Percentiles rank a stretch among this genome's conserved stretches.
Conservation (phyloP, 495 filamentous ascomycete genomes). For the Opeltia flavorubescens region DNA sequence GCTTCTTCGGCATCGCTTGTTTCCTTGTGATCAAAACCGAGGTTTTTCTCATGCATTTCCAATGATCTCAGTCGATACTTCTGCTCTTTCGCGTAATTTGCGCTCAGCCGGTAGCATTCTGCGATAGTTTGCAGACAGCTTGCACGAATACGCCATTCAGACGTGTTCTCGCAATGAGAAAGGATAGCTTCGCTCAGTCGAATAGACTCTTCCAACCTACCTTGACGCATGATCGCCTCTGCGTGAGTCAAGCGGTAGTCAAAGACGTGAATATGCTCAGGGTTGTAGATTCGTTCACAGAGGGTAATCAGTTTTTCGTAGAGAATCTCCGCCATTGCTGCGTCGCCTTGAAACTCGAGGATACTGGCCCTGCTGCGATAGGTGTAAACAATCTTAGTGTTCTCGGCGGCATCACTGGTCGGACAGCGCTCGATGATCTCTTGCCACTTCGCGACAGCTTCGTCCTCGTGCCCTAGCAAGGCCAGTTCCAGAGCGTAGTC, state of each 20-base stretch:
- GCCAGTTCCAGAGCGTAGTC: slow-evolving; percentile 7
- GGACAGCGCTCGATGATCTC: slow-evolving; percentile 5
- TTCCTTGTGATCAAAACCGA: slow-evolving; percentile 3
- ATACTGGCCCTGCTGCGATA: slow-evolving; percentile 7
- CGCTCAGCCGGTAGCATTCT: slow-evolving; percentile 3
- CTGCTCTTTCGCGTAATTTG: slow-evolving; percentile 2
- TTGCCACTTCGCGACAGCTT: slow-evolving; percentile 3
- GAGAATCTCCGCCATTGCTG: slow-evolving; percentile 5
- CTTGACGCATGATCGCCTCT: slow-evolving; percentile 7
- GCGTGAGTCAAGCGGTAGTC: slow-evolving; percentile 8
- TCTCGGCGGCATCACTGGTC: slow-evolving; percentile 2
- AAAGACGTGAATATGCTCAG: slow-evolving; percentile 5
- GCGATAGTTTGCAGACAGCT: slow-evolving; percentile 4
- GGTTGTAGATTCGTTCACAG: slow-evolving; percentile 2
- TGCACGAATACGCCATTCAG: slow-evolving; percentile 2
- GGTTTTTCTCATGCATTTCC: slow-evolving; percentile 2
- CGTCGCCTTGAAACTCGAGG: slow-evolving; percentile 2
- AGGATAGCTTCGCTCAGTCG: slow-evolving; percentile 4
- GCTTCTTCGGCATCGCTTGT: slow-evolving; percentile 3
- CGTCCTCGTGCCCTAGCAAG: slow-evolving; percentile 3
- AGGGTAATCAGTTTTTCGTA: slow-evolving; percentile 1
- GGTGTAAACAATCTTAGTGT: slow-evolving; percentile 3
- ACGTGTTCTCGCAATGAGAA: neutral
- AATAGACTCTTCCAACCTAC: slow-evolving; percentile 2
- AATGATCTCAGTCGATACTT: slow-evolving; percentile 1